Conservation (phyloP, 768 basidiomycete genomes). For the Mycena venus region DNA sequence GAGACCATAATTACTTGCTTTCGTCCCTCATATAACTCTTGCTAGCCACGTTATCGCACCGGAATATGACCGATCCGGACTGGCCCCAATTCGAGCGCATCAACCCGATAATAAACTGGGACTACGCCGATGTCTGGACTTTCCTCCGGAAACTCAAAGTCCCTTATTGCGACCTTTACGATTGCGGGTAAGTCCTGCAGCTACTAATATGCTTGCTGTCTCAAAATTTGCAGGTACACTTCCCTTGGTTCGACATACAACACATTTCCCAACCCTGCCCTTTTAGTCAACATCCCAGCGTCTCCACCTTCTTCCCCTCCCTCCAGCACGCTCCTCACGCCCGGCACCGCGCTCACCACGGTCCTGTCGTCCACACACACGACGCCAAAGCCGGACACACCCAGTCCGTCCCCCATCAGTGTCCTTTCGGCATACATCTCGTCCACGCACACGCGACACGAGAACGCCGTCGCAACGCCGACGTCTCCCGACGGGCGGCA, state of each 20-base stretch:
- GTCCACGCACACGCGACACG: slow-evolving; percentile 39
- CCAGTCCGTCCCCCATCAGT: slow-evolving; percentile 29
- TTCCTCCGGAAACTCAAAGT: slow-evolving; percentile 83
- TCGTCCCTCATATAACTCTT: neutral
- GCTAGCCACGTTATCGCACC: slow-evolving; percentile 77
- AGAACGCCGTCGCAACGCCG: slow-evolving; percentile 24
- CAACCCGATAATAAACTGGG: slow-evolving; percentile 97
- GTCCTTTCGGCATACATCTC: slow-evolving; percentile 37
- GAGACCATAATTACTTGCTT: neutral
- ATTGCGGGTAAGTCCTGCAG: slow-evolving; percentile 78
- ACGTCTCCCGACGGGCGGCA: slow-evolving; percentile 40
- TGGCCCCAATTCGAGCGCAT: slow-evolving; percentile 94
- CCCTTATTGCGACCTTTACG: slow-evolving; percentile 91
- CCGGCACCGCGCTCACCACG: slow-evolving; percentile 45
- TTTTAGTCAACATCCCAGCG: slow-evolving; percentile 55
- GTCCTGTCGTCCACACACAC: slow-evolving; percentile 43
- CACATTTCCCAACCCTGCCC: slow-evolving; percentile 92
- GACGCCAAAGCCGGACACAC: slow-evolving; percentile 21
- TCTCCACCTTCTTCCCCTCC: slow-evolving; percentile 25
- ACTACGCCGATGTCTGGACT: slow-evolving; percentile 89
- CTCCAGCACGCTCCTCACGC: slow-evolving; percentile 42
- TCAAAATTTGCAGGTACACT: slow-evolving; percentile 79
- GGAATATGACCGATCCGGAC: slow-evolving; percentile 85
- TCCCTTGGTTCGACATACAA: slow-evolving; percentile 96
- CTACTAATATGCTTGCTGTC: neutral